Evolutionary conservation across 2,329 filamentous ascomycete genomes (phyloP).

Genomic region (Colletotrichum camelliae): DNA sequence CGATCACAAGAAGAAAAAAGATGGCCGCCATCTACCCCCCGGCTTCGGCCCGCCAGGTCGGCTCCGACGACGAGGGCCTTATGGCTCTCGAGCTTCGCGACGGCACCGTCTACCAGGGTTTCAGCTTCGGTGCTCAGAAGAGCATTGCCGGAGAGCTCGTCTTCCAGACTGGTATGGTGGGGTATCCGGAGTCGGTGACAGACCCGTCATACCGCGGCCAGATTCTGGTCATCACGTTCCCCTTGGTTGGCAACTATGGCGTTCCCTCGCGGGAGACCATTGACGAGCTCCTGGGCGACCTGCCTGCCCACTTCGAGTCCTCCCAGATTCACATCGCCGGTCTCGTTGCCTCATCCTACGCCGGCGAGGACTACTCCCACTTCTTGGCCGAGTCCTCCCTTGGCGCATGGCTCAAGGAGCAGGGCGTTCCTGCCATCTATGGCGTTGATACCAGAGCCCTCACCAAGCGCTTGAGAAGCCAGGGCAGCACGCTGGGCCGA

Average conservation of each 20-base stretch:
- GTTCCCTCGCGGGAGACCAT: conserved; percentile 86
- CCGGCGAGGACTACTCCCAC: conserved; percentile 94
- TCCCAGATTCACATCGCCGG: conserved; percentile 92
- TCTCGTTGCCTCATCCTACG: conserved; percentile 88
- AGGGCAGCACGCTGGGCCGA: conserved; percentile 95
- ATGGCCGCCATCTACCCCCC: conserved; percentile 53
- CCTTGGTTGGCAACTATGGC: conserved; percentile 95
- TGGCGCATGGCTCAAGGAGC: conserved; percentile 94
- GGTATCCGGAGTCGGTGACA: conserved; percentile 92
- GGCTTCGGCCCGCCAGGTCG: conserved; percentile 65
- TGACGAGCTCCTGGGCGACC: conserved; percentile 83
- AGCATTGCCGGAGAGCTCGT: conserved; percentile 96
- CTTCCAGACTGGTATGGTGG: conserved; percentile 99
- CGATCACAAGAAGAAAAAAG: conserved; percentile 11
- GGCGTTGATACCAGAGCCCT: conserved; percentile 92
- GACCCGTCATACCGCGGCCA: conserved; percentile 90
- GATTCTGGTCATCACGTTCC: conserved; percentile 96
- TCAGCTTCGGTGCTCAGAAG: conserved; percentile 95
- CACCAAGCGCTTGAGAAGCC: conserved; percentile 91
- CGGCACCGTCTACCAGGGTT: conserved; percentile 88
- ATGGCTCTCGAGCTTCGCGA: conserved; percentile 93
- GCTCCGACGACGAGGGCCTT: conserved; percentile 61
- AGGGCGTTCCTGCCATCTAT: conserved; percentile 91
- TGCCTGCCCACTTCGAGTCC: conserved; percentile 94
- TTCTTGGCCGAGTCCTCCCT: conserved; percentile 90